Base-by-base conservation (phyloP, 495 filamentous ascomycete genomes). In the Aspergillus diversus region DNA sequence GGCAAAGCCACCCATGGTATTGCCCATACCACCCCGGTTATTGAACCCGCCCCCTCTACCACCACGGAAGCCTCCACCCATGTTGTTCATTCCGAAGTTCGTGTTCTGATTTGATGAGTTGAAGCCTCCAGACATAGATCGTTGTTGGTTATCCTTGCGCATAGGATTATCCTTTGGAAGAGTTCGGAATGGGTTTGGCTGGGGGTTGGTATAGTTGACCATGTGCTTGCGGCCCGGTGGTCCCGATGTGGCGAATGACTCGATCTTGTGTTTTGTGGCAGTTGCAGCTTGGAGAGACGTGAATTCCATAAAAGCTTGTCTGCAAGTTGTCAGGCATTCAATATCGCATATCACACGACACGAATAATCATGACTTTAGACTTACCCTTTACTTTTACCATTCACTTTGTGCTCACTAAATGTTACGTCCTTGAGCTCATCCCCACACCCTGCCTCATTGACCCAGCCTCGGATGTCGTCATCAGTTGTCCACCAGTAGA, bases 331-430 rank as follows among this genome's bases (percentile, higher is more conserved):
- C 69, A 61, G 21, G 4, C 13, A 42, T 12, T 63, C 37, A 63
- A 53, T 43, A 48, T 34, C 32, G 32, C 31, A 54, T 21, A 15
- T 54, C 56, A n/a, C 6, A 37, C 11, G 13, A 43, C 17, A 4
- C 7, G 32, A n/a, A 9, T 15, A 33, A 37, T 27, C 21, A 17
- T 17, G n/a, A 34, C 17, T 33, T 32, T 54, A 52, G 34, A 31
- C 89, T 66, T 81, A 97, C 94, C 94, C 93, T 78, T 97, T 97
- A 73, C 91, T 95, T 75, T 99, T 99, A 58, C 95, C 95, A 68
- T 99, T 99, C 13, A 98, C 92, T 75, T 99, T 99, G 75, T 98
- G 95, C 72, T 99, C 95, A 63, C 89, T 96, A 69, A 97, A 98
- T 1, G 93, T 96, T 48, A 98, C 88, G 59, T 97, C 94, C 69